A percentile compares a stretch with the other conserved stretches of the same genome.
Evolutionary conservation across 768 basidiomycete species (phyloP).

Genomic region (Hypholoma fasciculare): DNA sequence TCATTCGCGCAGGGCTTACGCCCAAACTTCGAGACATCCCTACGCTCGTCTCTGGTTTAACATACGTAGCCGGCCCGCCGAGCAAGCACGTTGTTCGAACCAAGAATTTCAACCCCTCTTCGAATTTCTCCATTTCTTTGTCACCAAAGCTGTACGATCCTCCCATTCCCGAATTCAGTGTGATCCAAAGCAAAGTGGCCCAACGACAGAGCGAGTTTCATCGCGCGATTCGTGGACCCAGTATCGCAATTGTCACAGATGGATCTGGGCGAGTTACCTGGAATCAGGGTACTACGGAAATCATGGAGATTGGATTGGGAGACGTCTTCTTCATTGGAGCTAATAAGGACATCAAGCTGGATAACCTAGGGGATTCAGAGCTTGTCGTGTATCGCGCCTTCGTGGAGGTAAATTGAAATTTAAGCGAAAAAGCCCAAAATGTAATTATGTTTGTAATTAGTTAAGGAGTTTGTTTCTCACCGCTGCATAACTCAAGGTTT

Average conservation of each 20-base stretch:
- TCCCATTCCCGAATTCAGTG: slow-evolving; percentile 92
- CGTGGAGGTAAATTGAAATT: slow-evolving; percentile 36
- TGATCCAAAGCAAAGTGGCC: slow-evolving; percentile 64
- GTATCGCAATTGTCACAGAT: slow-evolving; percentile 60
- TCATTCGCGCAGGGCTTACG: slow-evolving; percentile 96
- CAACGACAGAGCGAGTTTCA: slow-evolving; percentile 50
- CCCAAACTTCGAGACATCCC: slow-evolving; percentile 94
- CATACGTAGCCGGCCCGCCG: slow-evolving; percentile 74
- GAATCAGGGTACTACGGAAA: slow-evolving; percentile 49
- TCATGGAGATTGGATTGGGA: slow-evolving; percentile 54
- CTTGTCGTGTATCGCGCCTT: slow-evolving; percentile 72
- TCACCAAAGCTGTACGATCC: slow-evolving; percentile 74
- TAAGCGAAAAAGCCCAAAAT: no score
- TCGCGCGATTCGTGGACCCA: slow-evolving; percentile 74
- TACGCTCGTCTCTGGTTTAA: slow-evolving; percentile 85
- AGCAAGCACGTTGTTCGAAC: slow-evolving; percentile 72
- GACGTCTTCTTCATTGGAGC: slow-evolving; percentile 86
- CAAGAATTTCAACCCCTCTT: slow-evolving; percentile 36
- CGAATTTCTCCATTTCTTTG: neutral
- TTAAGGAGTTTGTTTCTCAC: no score
- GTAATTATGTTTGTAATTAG: no score
- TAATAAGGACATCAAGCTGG: slow-evolving; percentile 53
- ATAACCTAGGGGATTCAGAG: slow-evolving; percentile 29
- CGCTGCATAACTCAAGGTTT: no score
- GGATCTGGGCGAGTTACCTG: slow-evolving; percentile 51